Percentiles rank a stretch among this genome's conserved stretches.
phyloP scores from a whole-genome alignment of 2,329 filamentous ascomycete genomes.

The Cladosporium austrohemisphaericum region DNA sequence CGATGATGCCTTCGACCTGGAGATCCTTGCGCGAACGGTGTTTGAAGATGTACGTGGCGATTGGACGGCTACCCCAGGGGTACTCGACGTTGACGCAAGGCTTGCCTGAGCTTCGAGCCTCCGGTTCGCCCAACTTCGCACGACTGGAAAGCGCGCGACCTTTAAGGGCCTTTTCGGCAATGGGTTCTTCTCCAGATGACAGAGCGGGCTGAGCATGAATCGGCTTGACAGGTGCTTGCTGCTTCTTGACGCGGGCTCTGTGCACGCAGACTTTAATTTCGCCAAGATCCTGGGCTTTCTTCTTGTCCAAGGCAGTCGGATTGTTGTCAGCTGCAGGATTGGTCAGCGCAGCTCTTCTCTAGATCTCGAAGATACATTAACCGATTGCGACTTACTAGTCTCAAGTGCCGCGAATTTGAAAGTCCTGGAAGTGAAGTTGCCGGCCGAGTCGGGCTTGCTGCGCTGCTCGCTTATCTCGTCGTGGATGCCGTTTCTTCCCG shows the following conservation, averaged over 20 bases:
- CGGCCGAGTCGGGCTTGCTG: too few relatives aligned
- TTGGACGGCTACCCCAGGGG: constrained; percentile 21
- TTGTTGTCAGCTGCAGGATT: constrained; percentile 14
- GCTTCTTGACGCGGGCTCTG: neutral
- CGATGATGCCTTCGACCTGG: constrained; percentile 27
- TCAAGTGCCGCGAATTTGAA: constrained; percentile 20
- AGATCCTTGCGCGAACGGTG: constrained; percentile 27
- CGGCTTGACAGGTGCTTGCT: neutral
- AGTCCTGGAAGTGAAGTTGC: neutral
- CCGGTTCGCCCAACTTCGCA: constrained; percentile 25
- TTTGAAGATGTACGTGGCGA: constrained; percentile 23
- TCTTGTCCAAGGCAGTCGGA: neutral
- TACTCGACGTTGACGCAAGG: neutral
- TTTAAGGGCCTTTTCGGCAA: constrained; percentile 28
- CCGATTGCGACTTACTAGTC: constrained; percentile 23
- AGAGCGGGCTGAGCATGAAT: neutral
- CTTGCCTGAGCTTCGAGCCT: too few relatives aligned
- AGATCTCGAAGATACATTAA: too few relatives aligned
- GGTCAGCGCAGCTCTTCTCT: too few relatives aligned
- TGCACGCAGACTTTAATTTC: constrained; percentile 14
- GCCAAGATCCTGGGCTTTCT: constrained; percentile 19
- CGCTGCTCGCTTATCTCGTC: too few relatives aligned
- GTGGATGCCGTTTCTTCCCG: too few relatives aligned
- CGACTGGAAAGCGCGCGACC: constrained; percentile 26
- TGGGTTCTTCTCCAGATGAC: neutral